Base-by-base conservation (phyloP, 306 rosid species). In the Arachis stenosperma region DNA sequence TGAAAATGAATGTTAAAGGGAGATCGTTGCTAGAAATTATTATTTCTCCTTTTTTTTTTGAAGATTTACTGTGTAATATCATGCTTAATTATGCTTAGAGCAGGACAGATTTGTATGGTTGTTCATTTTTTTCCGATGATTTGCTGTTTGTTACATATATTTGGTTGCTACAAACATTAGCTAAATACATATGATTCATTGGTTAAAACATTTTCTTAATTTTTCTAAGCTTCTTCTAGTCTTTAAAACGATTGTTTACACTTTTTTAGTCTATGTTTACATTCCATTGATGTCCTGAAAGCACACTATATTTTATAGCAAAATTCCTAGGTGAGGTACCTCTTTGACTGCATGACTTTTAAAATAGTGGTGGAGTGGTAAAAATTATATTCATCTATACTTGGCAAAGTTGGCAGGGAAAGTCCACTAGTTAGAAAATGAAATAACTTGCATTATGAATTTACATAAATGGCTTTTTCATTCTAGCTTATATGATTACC, bases 291-390 rank as follows among this genome's bases (percentile, higher is more conserved):
- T 53, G 54, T 47, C 62, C 40, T 17, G 15, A 17, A 56, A 77
- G 15, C n/a, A 47, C 29, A 55, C 72, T 78, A 42, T 42, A 52
- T 62, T 70, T 44, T 78, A 56, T 52, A 11, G 44, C 36, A 50
- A 59, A 60, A 51, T 2, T 69, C 72, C 67, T 44, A 22, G 52
- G 37, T 36, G 29, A 22, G 73, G 14, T 63, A 36, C 27, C 72
- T 76, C 47, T 17, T 17, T 17, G 22, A 17, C 22, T 17, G 22
- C 47, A 27, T 61, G 70, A 61, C 71, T 42, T 50, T 48, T 53
- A 59, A 50, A 59, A 39, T 9, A 59, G 41, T 0, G 9, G 22
- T 17, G 22, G 22, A 17, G 22, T 17, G 22, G 22, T 17, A 17
- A 1, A 17, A 17, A 17, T 17, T 69, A 46, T 70, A 36, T 36